These are phyloP conservation scores for Suillus hirtellus DNA, from an alignment of 768 basidiomycete species.

Conservation along the genomic window DNA sequence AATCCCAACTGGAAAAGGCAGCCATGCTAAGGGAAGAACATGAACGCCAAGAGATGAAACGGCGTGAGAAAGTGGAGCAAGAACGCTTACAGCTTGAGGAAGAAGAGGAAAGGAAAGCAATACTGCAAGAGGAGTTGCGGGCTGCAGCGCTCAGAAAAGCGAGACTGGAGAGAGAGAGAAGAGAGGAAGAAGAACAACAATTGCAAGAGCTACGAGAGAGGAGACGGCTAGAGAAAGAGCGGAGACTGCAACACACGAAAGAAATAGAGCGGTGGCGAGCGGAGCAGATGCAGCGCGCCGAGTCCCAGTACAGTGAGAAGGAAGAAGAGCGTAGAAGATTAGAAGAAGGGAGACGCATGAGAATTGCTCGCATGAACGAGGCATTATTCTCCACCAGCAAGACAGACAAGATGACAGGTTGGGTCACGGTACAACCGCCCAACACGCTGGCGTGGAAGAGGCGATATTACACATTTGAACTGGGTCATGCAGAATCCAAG, in stretches of 20 bases:
- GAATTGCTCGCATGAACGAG: slow-evolving; percentile 47
- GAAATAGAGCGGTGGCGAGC: slow-evolving; percentile 53
- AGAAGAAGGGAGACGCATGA: slow-evolving; percentile 38
- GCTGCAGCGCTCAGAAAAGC: slow-evolving; percentile 36
- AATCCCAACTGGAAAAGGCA: slow-evolving; percentile 39
- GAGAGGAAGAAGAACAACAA: slow-evolving; percentile 47
- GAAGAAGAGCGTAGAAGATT: slow-evolving; percentile 43
- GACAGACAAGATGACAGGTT: slow-evolving; percentile 47
- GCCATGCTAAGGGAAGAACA: slow-evolving; percentile 46
- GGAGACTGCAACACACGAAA: slow-evolving; percentile 50
- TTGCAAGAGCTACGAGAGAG: slow-evolving; percentile 47
- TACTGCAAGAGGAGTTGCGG: slow-evolving; percentile 45
- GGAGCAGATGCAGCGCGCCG: slow-evolving; percentile 46
- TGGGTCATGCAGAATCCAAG: slow-evolving; percentile 34
- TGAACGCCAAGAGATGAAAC: slow-evolving; percentile 41
- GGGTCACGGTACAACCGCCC: slow-evolving; percentile 61
- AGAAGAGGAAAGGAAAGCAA: slow-evolving; percentile 39
- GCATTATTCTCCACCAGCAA: slow-evolving; percentile 44
- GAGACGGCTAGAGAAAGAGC: slow-evolving; percentile 46
- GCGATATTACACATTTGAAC: slow-evolving; percentile 57
- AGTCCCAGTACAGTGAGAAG: slow-evolving; percentile 45
- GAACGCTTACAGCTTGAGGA: slow-evolving; percentile 39
- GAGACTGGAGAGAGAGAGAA: slow-evolving; percentile 40
- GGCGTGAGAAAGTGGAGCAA: slow-evolving; percentile 19
- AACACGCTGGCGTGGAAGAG: slow-evolving; percentile 62